Conservation (phyloP, 495 filamentous ascomycete genomes). For the Jackrogersella multiformis region DNA sequence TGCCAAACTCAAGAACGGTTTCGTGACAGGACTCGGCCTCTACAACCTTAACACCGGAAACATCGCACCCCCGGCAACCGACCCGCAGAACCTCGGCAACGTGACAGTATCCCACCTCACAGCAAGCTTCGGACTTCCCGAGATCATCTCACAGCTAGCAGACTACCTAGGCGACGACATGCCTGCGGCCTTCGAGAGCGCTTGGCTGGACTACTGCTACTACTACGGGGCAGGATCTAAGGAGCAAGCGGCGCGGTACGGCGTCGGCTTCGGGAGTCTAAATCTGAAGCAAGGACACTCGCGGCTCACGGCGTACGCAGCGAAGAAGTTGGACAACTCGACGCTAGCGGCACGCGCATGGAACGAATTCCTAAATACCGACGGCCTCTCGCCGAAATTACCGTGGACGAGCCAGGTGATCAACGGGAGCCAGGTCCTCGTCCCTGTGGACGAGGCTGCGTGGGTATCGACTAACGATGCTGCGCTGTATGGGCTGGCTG, state of each 20-base stretch:
- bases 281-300: constrained; percentile 57
- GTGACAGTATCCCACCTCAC: constrained; percentile 56
- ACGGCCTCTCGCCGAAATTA: constrained; percentile 47
- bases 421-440: constrained; percentile 49
- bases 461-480: constrained; percentile 56
- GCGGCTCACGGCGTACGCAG: constrained; percentile 55
- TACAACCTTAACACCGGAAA: constrained; percentile 54
- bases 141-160: constrained; percentile 53
- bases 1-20: constrained; percentile 54
- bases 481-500: constrained; percentile 57
- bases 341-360: constrained; percentile 53
- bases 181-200: constrained; percentile 48
- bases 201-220: constrained; percentile 61
- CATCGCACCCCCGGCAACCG: constrained; percentile 52
- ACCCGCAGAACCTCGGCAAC: constrained; percentile 52
- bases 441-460: constrained; percentile 52
- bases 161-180: constrained; percentile 46
- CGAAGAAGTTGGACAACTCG: constrained; percentile 43
- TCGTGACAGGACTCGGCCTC: constrained; percentile 57
- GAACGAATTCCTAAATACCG: constrained; percentile 53
- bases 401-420: constrained; percentile 48
- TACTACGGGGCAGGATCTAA: constrained; percentile 46
- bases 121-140: constrained; percentile 58
- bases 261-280: constrained; percentile 50
- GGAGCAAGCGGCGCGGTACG: constrained; percentile 56